Conservation (phyloP, 305 asterid species). For the Fraxinus latifolia region DNA sequence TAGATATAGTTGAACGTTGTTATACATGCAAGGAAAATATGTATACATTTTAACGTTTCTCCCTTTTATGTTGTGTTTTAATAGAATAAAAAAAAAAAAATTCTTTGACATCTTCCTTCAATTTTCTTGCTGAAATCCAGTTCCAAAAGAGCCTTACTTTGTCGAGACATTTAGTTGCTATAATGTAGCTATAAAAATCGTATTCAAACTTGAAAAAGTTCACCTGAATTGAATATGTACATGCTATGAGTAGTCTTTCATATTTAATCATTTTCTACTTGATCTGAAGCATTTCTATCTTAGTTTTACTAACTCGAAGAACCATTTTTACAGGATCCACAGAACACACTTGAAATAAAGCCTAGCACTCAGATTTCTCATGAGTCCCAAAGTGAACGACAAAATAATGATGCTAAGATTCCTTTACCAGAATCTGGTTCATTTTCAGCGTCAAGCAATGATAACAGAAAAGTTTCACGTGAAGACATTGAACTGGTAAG, state of each 20-base stretch:
- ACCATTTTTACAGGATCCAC: conserved; percentile 45
- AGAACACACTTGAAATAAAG: conserved; percentile 54
- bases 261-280: background rate
- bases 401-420: conserved; percentile 53
- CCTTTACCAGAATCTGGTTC: conserved; percentile 80
- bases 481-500: conserved; percentile 92
- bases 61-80: background rate
- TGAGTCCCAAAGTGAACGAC: conserved; percentile 62
- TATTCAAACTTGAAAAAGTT: background rate
- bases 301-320: conserved; percentile 4
- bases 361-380: conserved; percentile 50
- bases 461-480: conserved; percentile 78
- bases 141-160: background rate
- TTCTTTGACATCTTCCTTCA: background rate
- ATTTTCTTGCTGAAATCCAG: background rate
- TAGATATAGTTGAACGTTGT: background rate
- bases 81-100: background rate
- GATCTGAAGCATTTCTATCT: background rate
- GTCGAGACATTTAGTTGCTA: background rate
- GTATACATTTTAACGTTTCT: background rate
- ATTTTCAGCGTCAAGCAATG: conserved; percentile 75
- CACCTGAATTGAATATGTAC: background rate
- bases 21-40: background rate
- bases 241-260: background rate
- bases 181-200: background rate